Percentiles rank a stretch among this genome's conserved stretches.
phyloP scores from a whole-genome alignment of 2,329 filamentous ascomycete genomes.

The Karstenula rhodostoma region DNA sequence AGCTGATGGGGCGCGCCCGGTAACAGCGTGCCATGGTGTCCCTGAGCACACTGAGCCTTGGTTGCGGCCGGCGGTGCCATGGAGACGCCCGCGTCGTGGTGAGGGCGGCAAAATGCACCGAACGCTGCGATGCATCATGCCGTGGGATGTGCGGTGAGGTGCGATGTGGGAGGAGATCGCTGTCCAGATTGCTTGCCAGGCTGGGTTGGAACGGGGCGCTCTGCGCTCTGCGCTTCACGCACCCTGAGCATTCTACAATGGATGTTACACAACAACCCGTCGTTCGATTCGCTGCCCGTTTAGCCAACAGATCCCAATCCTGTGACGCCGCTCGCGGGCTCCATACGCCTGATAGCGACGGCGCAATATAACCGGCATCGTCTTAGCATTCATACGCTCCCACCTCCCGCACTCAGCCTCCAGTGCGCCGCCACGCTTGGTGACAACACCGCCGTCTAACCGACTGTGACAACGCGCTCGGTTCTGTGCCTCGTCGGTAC shows the following conservation, averaged over 20 bases:
- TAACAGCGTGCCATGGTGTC: neutral
- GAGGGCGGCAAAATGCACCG: slow-evolving; percentile 16
- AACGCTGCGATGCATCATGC: slow-evolving; percentile 25
- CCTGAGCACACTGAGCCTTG: neutral
- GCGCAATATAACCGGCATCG: slow-evolving; percentile 38
- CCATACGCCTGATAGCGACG: slow-evolving; percentile 28
- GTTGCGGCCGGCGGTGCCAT: neutral
- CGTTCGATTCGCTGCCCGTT: slow-evolving; percentile 33
- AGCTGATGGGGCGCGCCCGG: slow-evolving; percentile 21
- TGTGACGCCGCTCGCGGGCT: neutral
- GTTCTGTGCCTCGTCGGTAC: slow-evolving; percentile 17
- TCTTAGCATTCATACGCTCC: slow-evolving; percentile 29
- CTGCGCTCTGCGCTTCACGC: slow-evolving; percentile 27
- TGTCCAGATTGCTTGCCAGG: slow-evolving; percentile 36
- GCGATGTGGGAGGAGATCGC: slow-evolving; percentile 38
- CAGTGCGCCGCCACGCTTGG: slow-evolving; percentile 21
- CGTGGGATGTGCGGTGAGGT: slow-evolving; percentile 26
- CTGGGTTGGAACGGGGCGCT: slow-evolving; percentile 29
- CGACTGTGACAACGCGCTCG: slow-evolving; percentile 29
- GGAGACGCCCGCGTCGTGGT: neutral
- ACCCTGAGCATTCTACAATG: slow-evolving; percentile 44
- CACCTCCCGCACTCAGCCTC: slow-evolving; percentile 31
- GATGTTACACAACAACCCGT: slow-evolving; percentile 41
- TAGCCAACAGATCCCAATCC: slow-evolving; percentile 30
- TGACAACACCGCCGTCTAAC: slow-evolving; percentile 31